phyloP scores from a whole-genome alignment of 1,284 basidiomycete species.

The Ustilago bromivora region DNA sequence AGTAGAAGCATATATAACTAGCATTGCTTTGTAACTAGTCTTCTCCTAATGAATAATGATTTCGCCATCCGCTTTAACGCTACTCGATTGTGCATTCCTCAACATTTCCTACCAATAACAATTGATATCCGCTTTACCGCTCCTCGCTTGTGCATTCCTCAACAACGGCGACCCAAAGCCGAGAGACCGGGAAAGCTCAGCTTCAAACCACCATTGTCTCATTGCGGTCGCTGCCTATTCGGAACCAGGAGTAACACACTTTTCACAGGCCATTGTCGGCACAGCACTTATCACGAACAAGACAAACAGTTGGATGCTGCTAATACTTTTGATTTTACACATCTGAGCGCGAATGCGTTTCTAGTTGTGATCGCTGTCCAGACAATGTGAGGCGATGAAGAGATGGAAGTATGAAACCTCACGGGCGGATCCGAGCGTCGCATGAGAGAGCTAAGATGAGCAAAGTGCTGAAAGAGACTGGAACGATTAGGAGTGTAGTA shows the following conservation, averaged over 20 bases:
- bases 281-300: neutral
- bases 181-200: no score
- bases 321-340: slow-evolving; percentile 7
- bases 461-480: slow-evolving; percentile 1
- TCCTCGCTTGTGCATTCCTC: no score
- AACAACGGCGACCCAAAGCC: no score
- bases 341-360: neutral
- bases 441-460: neutral
- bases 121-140: no score
- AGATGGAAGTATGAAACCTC: slow-evolving; percentile 1
- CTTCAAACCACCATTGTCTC: no score
- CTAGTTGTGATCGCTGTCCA: neutral
- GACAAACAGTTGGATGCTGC: neutral
- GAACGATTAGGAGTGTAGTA: neutral
- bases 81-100: no score
- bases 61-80: no score
- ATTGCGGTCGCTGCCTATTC: no score
- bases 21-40: no score
- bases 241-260: neutral
- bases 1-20: no score
- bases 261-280: neutral
- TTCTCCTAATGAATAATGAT: no score
- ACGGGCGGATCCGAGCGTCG: slow-evolving; percentile 8
- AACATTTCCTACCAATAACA: no score
- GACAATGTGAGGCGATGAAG: neutral